Evolutionary conservation across 306 rosid genomes (phyloP), one percentile per base, ranked within the genome.

Genomic region (Cicer bijugum): DNA sequence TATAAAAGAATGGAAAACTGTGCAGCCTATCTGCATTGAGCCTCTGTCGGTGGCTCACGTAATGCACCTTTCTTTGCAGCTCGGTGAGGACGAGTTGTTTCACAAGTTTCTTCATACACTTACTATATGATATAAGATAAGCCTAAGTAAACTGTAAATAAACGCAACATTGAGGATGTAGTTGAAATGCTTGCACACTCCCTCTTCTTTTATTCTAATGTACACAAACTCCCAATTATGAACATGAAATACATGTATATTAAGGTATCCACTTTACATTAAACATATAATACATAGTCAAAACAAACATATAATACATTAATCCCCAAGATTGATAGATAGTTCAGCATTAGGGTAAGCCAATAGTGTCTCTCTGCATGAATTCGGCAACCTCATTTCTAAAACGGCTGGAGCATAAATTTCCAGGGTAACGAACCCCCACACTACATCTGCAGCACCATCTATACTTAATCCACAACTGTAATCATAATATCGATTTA

Each of bases 191-290:
- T 8, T 17, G 12, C 28, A 19, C 67, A 38, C 39, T 35, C 43
- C 5, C 19, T 37, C 7, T 55, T 16, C 16, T 17, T 17, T 66
- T 37, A 28, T 56, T 37, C 15, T 56, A 14, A 72, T 72, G 73
- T 73, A 62, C 68, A 52, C 15, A 0, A 52, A 78, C 28, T 15
- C 74, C 35, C 47, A 75, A 15, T 46, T 52, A 33, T 57, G 66
- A 82, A 11, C 78, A 45, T n/a, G 69, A 38, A 67, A 80, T 42
- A 38, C 45, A 38, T 37, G 65, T 39, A 57, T 47, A 10, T 14
- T 46, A 76, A 47, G 39, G 14, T 12, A 67, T 12, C 33, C 52
- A 33, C 57, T 72, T 74, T 84, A 51, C 85, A 78, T 38, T 28
- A 57, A 52, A 12, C n/a, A 28, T 58, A 58, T 42, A 58, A 58